Conservation (phyloP, 129 eudicot genomes). For the Helianthus tuberosus region DNA sequence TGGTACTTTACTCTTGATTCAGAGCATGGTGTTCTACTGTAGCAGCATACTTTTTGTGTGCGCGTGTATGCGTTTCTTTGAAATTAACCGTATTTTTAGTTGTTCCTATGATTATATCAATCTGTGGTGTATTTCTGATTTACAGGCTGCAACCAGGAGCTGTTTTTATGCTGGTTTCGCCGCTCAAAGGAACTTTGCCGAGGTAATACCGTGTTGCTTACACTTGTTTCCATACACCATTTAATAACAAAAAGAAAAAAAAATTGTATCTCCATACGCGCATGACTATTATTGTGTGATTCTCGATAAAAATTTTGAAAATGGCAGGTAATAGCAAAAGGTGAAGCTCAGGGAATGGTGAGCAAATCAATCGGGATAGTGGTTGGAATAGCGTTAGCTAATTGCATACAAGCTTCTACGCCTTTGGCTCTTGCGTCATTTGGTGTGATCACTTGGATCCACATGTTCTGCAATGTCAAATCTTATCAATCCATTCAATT, state of each 20-base stretch:
- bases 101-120: background rate
- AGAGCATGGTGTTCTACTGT: background rate
- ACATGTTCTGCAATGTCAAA: slow-evolving; percentile 98
- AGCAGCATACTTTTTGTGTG: background rate
- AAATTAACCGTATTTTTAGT: background rate
- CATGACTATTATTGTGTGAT: background rate
- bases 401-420: slow-evolving; percentile 76
- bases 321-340: slow-evolving; percentile 94
- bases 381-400: slow-evolving; percentile 93
- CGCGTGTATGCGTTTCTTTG: background rate
- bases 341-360: slow-evolving; percentile 99
- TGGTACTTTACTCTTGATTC: background rate
- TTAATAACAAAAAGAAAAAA: background rate
- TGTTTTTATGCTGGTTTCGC: slow-evolving; percentile 99
- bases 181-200: slow-evolving; percentile 96
- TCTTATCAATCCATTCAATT: slow-evolving; percentile 97
- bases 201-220: slow-evolving; percentile 47
- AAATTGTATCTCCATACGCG: background rate
- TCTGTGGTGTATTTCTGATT: slow-evolving; percentile 13
- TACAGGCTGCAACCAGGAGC: slow-evolving; percentile 97
- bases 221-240: background rate
- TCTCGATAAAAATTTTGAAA: slow-evolving; percentile 4
- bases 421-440: slow-evolving; percentile 86
- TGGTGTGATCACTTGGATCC: slow-evolving; percentile 83
- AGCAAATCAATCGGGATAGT: slow-evolving; percentile 90